Evolutionary conservation across 495 filamentous ascomycete genomes (phyloP), one percentile per base, ranked within the genome.

Genomic region (Podospora conica): DNA sequence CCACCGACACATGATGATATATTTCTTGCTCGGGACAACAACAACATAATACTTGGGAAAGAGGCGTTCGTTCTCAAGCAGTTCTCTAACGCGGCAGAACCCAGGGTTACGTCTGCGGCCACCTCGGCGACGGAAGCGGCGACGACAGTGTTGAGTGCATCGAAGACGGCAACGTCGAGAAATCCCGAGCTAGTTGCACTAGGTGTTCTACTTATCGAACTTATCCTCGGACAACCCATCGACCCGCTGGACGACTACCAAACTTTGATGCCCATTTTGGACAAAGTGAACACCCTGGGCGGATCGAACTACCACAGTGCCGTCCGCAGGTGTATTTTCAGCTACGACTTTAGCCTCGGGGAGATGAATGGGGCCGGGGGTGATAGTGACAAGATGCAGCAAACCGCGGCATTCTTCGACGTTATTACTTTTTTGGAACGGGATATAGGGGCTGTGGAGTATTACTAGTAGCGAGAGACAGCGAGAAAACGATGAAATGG

Each of bases 181-280:
- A 64, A 64, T 23, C 53, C n/a, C 6, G 29, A 25, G 2, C 53
- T 64, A 1, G 25, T 48, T 12, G 61, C 61, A 5, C 25, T 64
- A 1, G 61, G 61, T 23, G 18, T 64, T 2, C 63, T 58, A 10
- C 63, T 65, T 15, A 55, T 65, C 21, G 63, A 65, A 24, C 53
- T 65, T 15, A 9, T 65, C 24, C 20, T 53, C 29, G 55, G 18
- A 4, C 63, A 59, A 20, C 5, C 55, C n/a, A 40, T 53, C 29
- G 28, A 59, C n/a, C 11, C 8, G 9, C 60, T 62, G 7, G 40
- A 28, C 22, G 22, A 15, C 27, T 8, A 21, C 20, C 9, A 22
- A 15, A 1, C 25, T n/a, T 1, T 22, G 9, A 22, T 22, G 48
- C 4, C 21, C 7, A 9, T 55, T 11, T 22, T 64, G 9, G 21